These are phyloP conservation scores for Trichoderma sp. DNA, from an alignment of 2,329 filamentous ascomycete species.

Conservation along the genomic window DNA sequence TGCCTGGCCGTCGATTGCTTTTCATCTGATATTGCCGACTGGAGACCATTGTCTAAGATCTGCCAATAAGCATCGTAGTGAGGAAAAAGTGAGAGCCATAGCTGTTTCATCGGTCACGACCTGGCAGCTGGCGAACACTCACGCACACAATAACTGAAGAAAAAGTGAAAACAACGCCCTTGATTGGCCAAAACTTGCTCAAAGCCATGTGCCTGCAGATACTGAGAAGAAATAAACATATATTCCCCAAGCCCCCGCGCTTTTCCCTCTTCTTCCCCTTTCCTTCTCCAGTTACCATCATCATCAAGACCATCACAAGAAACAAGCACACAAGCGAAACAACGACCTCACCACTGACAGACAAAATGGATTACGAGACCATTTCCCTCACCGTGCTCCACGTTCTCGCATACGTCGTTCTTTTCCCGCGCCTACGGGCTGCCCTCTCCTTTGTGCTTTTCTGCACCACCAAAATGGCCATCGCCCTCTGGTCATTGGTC, in stretches of 20 bases:
- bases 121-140: constrained; percentile 25
- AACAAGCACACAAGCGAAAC: constrained; percentile 1
- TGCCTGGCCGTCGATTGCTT: background rate
- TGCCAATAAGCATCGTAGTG: background rate
- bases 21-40: background rate
- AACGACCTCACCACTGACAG: constrained; percentile 17
- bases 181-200: constrained; percentile 6
- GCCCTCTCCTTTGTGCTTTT: constrained; percentile 17
- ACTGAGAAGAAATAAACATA: background rate
- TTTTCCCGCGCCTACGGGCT: constrained; percentile 11
- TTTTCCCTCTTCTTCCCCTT: background rate
- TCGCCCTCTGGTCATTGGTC: constrained; percentile 17
- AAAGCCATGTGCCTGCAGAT: constrained; percentile 3
- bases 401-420: too few relatives aligned
- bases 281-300: constrained; percentile 17
- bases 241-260: background rate
- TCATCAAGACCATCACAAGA: constrained; percentile 12
- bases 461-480: constrained; percentile 9
- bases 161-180: background rate
- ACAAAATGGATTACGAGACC: constrained; percentile 23
- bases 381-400: too few relatives aligned
- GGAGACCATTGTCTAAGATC: background rate
- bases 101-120: background rate
- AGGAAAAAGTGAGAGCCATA: constrained; percentile 8
- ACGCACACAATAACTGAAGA: background rate